Evolutionary conservation across 768 basidiomycete genomes (phyloP), one percentile per base, ranked within the genome.

Genomic region (Auricularia heimuer): DNA sequence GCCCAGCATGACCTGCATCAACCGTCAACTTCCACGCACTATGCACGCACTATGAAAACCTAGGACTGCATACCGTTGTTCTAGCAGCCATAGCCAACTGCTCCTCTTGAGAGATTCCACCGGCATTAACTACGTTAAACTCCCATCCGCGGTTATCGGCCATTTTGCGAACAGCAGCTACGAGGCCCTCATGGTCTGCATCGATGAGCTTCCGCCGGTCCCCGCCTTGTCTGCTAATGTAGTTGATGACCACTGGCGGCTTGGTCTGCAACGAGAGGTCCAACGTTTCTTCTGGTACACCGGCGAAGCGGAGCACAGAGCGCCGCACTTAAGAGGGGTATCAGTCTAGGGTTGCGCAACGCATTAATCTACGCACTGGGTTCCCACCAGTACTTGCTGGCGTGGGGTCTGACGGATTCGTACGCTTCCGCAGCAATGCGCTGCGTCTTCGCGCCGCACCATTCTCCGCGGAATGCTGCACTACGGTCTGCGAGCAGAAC

Each of bases 401-500:
- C 71, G 72, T 35, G 34, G 34, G 54, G 51, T n/a, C 62, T 37
- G 79, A 87, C 84, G 65, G 77, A 73, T 60, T 86, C 80, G 75
- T 82, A 79, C 7, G 91, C 86, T 71, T 86, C 85, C 1, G 87
- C 82, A 0, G 90, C 90, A 0, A 83, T 91, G 18, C 92, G 79
- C 69, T 90, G 88, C 3, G 84, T 88, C 66, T 79, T 79, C 34
- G 77, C 76, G 11, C 87, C 88, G 65, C 89, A 90, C 2, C 82
- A 71, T 3, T 73, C 66, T 0, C 90, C 90, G 2, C 88, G 79
- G 74, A 88, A 87, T 0, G 91, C 81, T 0, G 92, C 92, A 47
- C 86, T 88, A 21, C 92, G 82, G 74, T 94, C 91, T 4, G 84
- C 78, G 62, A 92, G 77, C 7, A 94, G 77, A 3, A 88, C 79